Percentiles rank a stretch among this genome's conserved stretches.
These are phyloP conservation scores for Cordyceps sp. DNA, from an alignment of 2,329 filamentous ascomycete genomes.

Conservation along the genomic window DNA sequence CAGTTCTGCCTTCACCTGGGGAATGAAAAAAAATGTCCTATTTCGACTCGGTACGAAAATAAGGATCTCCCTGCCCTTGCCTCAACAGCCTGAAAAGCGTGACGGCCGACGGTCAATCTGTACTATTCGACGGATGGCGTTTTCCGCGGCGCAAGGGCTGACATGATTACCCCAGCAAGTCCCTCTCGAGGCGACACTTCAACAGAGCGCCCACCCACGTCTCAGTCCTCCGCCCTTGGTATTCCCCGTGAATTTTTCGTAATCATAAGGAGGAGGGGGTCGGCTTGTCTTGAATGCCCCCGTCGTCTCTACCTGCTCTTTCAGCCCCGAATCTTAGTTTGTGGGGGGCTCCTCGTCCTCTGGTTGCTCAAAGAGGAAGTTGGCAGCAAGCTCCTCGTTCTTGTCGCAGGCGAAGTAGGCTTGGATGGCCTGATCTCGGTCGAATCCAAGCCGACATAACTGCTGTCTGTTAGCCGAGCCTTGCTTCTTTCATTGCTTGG, in stretches of 20 bases:
- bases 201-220: neutral
- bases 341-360: constrained; percentile 54
- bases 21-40: neutral
- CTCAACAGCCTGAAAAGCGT: neutral
- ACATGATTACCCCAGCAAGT: neutral
- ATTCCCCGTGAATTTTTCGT: constrained; percentile 5
- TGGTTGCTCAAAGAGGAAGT: constrained; percentile 95
- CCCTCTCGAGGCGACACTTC: neutral
- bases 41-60: too few species aligned
- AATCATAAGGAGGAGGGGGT: too few species aligned
- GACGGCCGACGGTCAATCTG: neutral
- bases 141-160: neutral
- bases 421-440: constrained; percentile 85
- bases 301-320: neutral
- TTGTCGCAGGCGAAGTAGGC: constrained; percentile 99
- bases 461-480: constrained; percentile 17
- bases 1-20: neutral
- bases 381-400: constrained; percentile 95
- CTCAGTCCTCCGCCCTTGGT: neutral
- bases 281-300: too few species aligned
- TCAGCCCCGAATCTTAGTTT: constrained; percentile 16
- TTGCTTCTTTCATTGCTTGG: too few species aligned
- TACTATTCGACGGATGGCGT: neutral
- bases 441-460: constrained; percentile 86
- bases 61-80: neutral